Evolutionary conservation across 768 basidiomycete species (phyloP).

Genomic region (Phaeotremella skinneri): DNA sequence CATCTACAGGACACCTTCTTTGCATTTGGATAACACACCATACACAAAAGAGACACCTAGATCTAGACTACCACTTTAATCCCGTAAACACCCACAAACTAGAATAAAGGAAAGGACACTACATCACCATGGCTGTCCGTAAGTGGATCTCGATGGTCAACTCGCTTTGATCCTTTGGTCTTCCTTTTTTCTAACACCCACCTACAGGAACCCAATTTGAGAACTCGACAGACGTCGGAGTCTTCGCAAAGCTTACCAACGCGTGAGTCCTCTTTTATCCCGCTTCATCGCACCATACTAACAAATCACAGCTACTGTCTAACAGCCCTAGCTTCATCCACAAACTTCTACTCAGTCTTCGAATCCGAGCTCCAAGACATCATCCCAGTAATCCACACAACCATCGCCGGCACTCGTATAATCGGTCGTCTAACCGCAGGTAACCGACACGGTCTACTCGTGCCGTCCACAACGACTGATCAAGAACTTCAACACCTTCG

Average conservation of each 20-base stretch:
- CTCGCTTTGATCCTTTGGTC: constrained; percentile 4
- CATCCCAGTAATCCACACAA: constrained; percentile 92
- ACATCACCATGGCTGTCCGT: constrained; percentile 65
- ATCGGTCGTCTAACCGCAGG: constrained; percentile 90
- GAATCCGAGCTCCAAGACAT: constrained; percentile 91
- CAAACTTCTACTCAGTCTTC: constrained; percentile 97
- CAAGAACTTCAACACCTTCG: constrained; percentile 97
- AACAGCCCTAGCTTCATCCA: constrained; percentile 84
- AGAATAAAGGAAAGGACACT: background rate
- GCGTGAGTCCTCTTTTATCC: constrained; percentile 45
- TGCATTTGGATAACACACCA: background rate
- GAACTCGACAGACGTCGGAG: constrained; percentile 91
- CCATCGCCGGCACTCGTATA: constrained; percentile 90
- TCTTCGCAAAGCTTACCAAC: constrained; percentile 97
- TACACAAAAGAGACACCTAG: too few relatives aligned
- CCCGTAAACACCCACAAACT: constrained; percentile 4
- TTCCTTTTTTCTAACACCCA: background rate
- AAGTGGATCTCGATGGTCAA: constrained; percentile 36
- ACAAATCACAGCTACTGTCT: constrained; percentile 73
- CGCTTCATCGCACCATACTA: constrained; percentile 6
- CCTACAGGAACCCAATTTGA: constrained; percentile 82
- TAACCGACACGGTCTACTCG: constrained; percentile 94
- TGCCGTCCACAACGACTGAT: constrained; percentile 92
- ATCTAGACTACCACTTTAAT: too few relatives aligned
- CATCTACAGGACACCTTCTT: background rate